Base-by-base conservation (phyloP, 176 grass and related monocot genomes). In the Saccharum spontaneum region DNA sequence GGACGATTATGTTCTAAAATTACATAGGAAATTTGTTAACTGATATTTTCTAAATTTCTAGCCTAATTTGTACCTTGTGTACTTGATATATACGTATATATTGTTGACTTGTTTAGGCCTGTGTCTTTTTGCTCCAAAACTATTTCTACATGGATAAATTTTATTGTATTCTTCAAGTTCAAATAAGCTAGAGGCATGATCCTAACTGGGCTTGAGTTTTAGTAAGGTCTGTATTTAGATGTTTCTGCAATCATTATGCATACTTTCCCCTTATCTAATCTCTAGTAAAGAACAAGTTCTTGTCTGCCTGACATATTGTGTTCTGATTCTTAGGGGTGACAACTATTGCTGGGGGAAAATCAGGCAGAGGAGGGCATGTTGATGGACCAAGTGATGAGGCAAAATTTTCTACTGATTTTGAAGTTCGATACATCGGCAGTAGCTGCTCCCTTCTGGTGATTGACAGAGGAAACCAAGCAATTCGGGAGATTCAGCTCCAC, bases 381-480 rank as follows among this genome's bases (percentile, higher is more conserved):
- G 95, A 97, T 79, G 92, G 92, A 67, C 92, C 90, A 30, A 95
- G 97, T 45, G 91, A 92, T 20, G 91, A 95, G 38, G 97, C 93
- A 55, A 98, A 98, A 88, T 93, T 98, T 67, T 98, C 97, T 68
- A 95, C 90, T 73, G 97, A 98, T 90, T 92, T 98, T 90, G 93
- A 98, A 87, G 88, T 98, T 34, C 91, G 92, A 69, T 98, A 98
- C 74, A 85, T 95, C 82, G 86, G 85, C 83, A 88, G 93, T 88
- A 98, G 93, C 78, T 98, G 97, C 70, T 98, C 97, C 66, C 93
- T 98, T 89, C 77, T 98, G 81, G 91, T 98, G 75, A 91, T 98
- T 81, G 97, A 98, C 83, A 85, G 93, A 83, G 97, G 91, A 90
- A 98, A 96, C 74, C 86, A 95, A 81, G 93, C 91, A 15, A 94